Evolutionary conservation across 495 filamentous ascomycete genomes (phyloP), one percentile per base, ranked within the genome.

Genomic region (Bombardia bombarda): DNA sequence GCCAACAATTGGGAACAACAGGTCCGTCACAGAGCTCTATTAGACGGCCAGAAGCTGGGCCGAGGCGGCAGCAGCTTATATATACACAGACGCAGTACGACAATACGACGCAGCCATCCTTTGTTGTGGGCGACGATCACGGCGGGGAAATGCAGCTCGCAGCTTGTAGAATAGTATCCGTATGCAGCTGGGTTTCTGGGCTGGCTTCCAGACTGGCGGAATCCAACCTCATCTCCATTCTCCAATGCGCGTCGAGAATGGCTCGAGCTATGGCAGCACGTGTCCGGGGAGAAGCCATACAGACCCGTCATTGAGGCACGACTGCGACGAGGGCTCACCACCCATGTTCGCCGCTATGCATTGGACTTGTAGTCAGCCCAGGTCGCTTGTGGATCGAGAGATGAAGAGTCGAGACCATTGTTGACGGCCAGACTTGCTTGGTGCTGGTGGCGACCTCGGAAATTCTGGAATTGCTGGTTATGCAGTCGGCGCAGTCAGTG

Each of bases 251-350:
- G 26, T 8, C 26, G 26, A 13, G 26, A 28, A 28, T 28, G 26
- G 26, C 9, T 13, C 26, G 26, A 13, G 26, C 26, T 10, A 28
- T 8, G 13, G 26, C 5, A 26, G 24, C 9, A 13, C 6, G 9
- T 28, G 24, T 26, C 26, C 26, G 26, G 20, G 25, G 14, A 4
- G 38, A 26, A 24, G 40, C 13, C 17, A 18, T 18, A 30, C 18
- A 34, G 30, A 31, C 32, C 28, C 44, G 42, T 35, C 32, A 32
- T 47, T 20, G 44, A 38, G 23, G 31, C 30, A 35, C 38, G 44
- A 33, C 42, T 23, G 13, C 26, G 9, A 28, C 9, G 26, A n/a
- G n/a, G n/a, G n/a, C n/a, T n/a, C n/a, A n/a, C n/a, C n/a, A n/a
- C n/a, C n/a, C n/a, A n/a, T n/a, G n/a, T n/a, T n/a, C n/a, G 9